A percentile compares a stretch with the other conserved stretches of the same genome.
Evolutionary conservation across 1,139 yeast species (phyloP).

Genomic region (Candida tropicalis): DNA sequence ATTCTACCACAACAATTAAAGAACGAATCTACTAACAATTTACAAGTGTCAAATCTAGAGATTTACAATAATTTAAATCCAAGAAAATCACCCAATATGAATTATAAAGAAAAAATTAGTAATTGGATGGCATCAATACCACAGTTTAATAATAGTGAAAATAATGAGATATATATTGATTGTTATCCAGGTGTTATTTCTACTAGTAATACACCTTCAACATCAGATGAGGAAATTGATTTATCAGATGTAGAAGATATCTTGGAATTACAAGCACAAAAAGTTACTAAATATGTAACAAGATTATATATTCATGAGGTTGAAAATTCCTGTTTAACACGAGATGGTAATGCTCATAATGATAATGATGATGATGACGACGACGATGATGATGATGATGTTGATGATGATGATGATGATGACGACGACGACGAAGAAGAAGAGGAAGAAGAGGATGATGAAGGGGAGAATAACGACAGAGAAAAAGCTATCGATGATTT

Average conservation of each 20-base stretch:
- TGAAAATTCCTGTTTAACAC: conserved; percentile 18
- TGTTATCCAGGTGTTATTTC: conserved; percentile 52
- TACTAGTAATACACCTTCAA: conserved; percentile 22
- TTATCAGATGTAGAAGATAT: conserved; percentile 39
- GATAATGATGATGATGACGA: conserved; percentile 13
- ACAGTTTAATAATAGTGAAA: conserved; percentile 20
- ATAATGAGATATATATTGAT: conserved; percentile 22
- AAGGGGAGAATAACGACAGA: not conserved
- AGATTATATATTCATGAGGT: conserved; percentile 41
- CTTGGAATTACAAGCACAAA: conserved; percentile 53
- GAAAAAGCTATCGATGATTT: conserved; percentile 1
- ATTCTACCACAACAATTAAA: not conserved
- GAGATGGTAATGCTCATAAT: conserved; percentile 14
- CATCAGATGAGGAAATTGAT: conserved; percentile 22
- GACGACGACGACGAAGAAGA: conserved; percentile 2
- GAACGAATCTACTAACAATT: not conserved
- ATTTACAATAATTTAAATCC: conserved; percentile 49
- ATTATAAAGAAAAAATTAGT: conserved; percentile 60
- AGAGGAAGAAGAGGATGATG: conserved; percentile 3
- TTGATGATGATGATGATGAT: conserved; percentile 3
- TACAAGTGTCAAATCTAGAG: conserved; percentile 5
- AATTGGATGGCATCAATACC: conserved; percentile 65
- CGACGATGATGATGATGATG: conserved; percentile 4
- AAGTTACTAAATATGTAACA: conserved; percentile 49
- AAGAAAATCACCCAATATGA: conserved; percentile 59